Evolutionary conservation across 495 filamentous ascomycete species (phyloP), one percentile per base, ranked within the genome.

Genomic region (Penicilliopsis zonata): DNA sequence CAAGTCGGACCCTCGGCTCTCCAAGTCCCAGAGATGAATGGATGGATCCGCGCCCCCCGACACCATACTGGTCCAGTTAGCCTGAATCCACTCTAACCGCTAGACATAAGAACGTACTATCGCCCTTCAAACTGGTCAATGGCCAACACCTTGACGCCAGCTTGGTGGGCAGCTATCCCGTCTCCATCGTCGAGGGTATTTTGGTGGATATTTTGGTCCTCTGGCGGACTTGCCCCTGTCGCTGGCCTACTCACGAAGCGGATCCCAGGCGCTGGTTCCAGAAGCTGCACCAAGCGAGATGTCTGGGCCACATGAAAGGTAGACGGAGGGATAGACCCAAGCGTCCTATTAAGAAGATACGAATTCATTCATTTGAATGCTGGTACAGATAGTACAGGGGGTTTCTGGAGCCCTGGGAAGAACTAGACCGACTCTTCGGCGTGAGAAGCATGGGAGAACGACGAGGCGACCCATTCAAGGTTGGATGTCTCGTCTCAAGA

Each of bases 301-400:
- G 70, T 76, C 33, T 82, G 69, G 9, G 75, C 65, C 36, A 68
- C 54, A 44, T 81, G 69, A 38, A 88, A 72, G 10, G 57, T 58
- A 39, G 70, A 62, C 17, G 74, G 72, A 28, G 59, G 55, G 18
- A 79, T 57, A 42, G 61, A 66, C 48, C 84, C 85, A 9, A 74
- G 55, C 31, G 78, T 69, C 52, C 82, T 74, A 47, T 78, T 74
- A 41, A 90, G 63, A 13, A 92, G 69, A 45, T 76, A 73, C 33
- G 72, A 69, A 74, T 85, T 83, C 84, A 92, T 90, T 62, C 75
- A 81, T 78, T 32, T 55, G 46, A n/a, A n/a, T n/a, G n/a, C n/a
- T 24, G 18, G 25, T 16, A 20, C 7, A 32, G n/a, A 25, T 34
- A 37, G 3, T 2, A 20, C 14, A 37, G n/a, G n/a, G n/a, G n/a